Evolutionary conservation across 371 early-diverging fungal genomes (phyloP).

Genomic region (Zychaea mexicana): DNA sequence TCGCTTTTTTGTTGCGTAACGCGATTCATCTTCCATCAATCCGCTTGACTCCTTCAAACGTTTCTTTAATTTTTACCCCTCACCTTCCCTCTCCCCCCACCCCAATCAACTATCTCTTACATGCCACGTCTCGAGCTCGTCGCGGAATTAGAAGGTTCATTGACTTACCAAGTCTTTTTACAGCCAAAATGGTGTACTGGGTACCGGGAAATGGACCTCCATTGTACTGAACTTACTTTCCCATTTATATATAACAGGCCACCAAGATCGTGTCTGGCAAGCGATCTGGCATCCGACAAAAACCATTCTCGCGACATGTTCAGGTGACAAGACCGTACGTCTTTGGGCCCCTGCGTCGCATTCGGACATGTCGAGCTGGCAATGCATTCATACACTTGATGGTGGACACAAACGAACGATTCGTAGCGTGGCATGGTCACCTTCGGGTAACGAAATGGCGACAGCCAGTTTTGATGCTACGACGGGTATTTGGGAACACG

Average conservation of each 20-base stretch:
- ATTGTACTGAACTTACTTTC: too few relatives aligned
- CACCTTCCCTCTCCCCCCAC: not conserved
- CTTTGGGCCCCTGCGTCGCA: conserved; percentile 71
- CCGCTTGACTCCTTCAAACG: not conserved
- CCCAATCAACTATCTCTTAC: not conserved
- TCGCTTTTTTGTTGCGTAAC: too few relatives aligned
- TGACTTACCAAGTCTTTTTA: not conserved
- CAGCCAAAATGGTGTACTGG: not conserved
- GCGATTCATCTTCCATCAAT: too few relatives aligned
- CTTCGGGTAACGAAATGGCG: conserved; percentile 77
- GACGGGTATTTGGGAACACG: conserved; percentile 88
- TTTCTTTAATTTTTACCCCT: not conserved
- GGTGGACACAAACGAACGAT: conserved; percentile 91
- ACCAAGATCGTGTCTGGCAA: conserved; percentile 91
- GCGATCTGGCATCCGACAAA: conserved; percentile 88
- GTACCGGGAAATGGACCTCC: too few relatives aligned
- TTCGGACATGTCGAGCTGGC: conserved; percentile 60
- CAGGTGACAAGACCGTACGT: conserved; percentile 87
- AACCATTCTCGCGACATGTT: conserved; percentile 76
- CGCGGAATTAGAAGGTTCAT: conserved; percentile 41
- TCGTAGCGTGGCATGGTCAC: conserved; percentile 87
- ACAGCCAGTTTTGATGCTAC: conserved; percentile 94
- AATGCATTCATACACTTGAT: conserved; percentile 76
- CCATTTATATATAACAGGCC: conserved; percentile 61
- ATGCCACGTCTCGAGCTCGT: conserved; percentile 49